Conservation (phyloP, 768 basidiomycete species). For the Podaxis pistillaris region DNA sequence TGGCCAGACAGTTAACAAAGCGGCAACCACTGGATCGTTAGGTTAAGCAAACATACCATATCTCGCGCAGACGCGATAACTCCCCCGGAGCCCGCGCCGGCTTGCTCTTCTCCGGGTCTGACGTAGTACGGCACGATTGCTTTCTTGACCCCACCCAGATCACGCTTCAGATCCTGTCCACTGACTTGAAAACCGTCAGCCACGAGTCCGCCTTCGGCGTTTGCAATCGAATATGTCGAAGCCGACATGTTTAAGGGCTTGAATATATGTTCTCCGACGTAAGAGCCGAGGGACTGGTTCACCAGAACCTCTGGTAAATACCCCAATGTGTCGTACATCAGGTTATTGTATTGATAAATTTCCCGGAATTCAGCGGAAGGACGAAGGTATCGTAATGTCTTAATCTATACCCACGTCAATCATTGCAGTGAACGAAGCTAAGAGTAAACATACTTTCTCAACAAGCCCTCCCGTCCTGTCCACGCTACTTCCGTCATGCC, state of each 20-base stretch:
- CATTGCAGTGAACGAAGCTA: background rate
- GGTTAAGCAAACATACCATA: constrained; percentile 25
- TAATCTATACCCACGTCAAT: constrained; percentile 25
- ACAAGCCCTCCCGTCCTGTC: constrained; percentile 28
- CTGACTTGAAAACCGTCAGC: constrained; percentile 36
- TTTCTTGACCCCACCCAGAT: constrained; percentile 28
- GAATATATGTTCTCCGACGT: constrained; percentile 37
- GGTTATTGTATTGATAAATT: constrained; percentile 44
- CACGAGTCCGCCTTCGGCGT: constrained; percentile 26
- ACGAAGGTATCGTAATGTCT: constrained; percentile 33
- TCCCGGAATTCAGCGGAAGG: constrained; percentile 39
- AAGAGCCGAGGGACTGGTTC: constrained; percentile 38
- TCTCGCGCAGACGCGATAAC: constrained; percentile 38
- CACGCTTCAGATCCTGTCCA: constrained; percentile 29
- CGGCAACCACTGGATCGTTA: background rate
- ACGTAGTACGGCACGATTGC: constrained; percentile 38
- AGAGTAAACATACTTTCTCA: constrained; percentile 28
- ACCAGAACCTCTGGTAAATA: constrained; percentile 36
- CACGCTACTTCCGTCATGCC: constrained; percentile 36
- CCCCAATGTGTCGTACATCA: constrained; percentile 42
- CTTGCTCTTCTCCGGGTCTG: constrained; percentile 35
- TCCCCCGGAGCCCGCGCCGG: constrained; percentile 42
- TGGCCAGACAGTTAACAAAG: background rate
- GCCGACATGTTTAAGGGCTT: constrained; percentile 36
- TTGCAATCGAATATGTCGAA: constrained; percentile 37